Evolutionary conservation across 208 protist genomes (phyloP), one percentile per base, ranked within the genome.

Genomic region (Trypanosoma boissoni): DNA sequence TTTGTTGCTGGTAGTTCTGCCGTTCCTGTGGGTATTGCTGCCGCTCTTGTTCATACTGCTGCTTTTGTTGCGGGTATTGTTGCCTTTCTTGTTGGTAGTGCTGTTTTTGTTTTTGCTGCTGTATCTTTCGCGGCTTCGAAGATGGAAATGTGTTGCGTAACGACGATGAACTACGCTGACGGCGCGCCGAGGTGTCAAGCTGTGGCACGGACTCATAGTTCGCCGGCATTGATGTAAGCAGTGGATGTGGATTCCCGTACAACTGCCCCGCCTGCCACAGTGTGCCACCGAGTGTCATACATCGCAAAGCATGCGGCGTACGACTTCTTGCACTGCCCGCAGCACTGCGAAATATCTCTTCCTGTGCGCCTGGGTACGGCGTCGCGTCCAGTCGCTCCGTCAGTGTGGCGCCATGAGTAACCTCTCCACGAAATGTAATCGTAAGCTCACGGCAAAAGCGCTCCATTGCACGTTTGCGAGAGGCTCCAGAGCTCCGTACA

Each of bases 351-450:
- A 86, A 91, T 5, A 64, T 55, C 44, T 83, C 71, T 31, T 64
- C 52, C 23, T 58, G 57, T 6, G 86, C 83, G 16, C 71, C 73
- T 16, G 86, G 82, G 70, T 91, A 94, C 18, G 87, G 75, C 24
- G 68, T 72, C 16, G 67, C 61, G 56, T 81, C 78, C 1, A 87
- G 49, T 12, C 83, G 78, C 74, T 94, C 88, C 26, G 68, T 72
- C 44, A 82, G 37, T 70, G 80, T 91, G 46, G 74, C 48, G 29
- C 81, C 79, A 1, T 69, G 57, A 16, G 88, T 94, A 24, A 68
- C 84, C 53, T 86, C 75, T 9, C 88, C 88, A 21, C 78, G 80
- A 53, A 94, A 90, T 21, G 88, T 94, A 48, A 94, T 87, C 62
- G 78, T 89, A 37, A 94, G 75, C 57, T 90, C 76, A 50, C 78